These are phyloP conservation scores for Malus hybrid DNA, from an alignment of 331 rosid genomes.

Conservation along the genomic window DNA sequence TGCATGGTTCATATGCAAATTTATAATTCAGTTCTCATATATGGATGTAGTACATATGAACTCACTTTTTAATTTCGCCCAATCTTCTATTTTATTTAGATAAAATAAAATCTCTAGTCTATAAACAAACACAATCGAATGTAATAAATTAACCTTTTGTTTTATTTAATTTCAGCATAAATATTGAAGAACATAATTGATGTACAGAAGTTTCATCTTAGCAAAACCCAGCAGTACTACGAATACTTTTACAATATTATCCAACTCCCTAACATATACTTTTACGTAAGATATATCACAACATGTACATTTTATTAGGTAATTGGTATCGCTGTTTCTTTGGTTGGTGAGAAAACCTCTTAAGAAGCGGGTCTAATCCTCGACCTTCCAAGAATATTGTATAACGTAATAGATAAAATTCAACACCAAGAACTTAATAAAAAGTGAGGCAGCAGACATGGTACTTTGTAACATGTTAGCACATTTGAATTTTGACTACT, in stretches of 20 bases:
- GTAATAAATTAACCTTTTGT: constrained; percentile 2
- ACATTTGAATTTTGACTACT: constrained; percentile 20
- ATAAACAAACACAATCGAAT: neutral
- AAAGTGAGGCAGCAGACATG: constrained; percentile 27
- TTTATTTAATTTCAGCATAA: constrained; percentile 23
- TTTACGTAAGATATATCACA: constrained; percentile 26
- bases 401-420: neutral
- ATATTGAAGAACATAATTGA: constrained; percentile 17
- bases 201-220: constrained; percentile 30
- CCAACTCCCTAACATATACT: constrained; percentile 16
- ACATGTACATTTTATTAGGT: constrained; percentile 9
- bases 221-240: constrained; percentile 12
- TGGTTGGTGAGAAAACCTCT: constrained; percentile 42
- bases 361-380: constrained; percentile 15
- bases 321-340: constrained; percentile 28
- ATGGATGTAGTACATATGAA: too few species aligned
- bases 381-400: constrained; percentile 33
- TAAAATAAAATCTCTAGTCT: neutral
- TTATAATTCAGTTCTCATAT: too few species aligned
- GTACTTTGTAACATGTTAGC: constrained; percentile 41
- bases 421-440: constrained; percentile 5
- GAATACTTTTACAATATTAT: constrained; percentile 13
- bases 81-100: too few species aligned
- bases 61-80: too few species aligned
- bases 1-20: too few species aligned